These are phyloP conservation scores for Fusarium dimerum DNA, from an alignment of 2,329 filamentous ascomycete genomes.

Conservation along the genomic window DNA sequence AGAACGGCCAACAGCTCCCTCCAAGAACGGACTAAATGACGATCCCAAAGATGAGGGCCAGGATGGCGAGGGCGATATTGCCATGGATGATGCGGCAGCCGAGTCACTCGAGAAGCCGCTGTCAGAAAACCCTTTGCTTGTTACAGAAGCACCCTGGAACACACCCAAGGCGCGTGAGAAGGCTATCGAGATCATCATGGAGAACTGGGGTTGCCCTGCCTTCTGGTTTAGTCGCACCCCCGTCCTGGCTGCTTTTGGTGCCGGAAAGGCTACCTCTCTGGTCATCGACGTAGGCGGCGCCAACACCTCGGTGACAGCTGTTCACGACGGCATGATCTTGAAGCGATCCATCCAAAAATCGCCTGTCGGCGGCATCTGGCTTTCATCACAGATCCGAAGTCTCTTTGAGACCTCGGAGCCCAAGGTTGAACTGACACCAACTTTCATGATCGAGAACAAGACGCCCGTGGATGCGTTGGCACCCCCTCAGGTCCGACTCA, in stretches of 20 bases:
- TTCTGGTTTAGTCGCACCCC: conserved; percentile 92
- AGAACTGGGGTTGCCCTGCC: conserved; percentile 91
- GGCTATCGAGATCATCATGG: conserved; percentile 94
- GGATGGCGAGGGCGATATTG: conserved; percentile 62
- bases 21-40: conserved; percentile 80
- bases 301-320: conserved; percentile 83
- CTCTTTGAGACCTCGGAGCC: conserved; percentile 73
- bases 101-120: conserved; percentile 72
- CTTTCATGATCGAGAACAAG: conserved; percentile 87
- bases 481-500: conserved; percentile 74
- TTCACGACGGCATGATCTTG: conserved; percentile 92
- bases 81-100: conserved; percentile 52
- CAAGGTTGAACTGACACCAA: conserved; percentile 74
- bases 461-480: conserved; percentile 83
- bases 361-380: conserved; percentile 82
- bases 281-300: conserved; percentile 91
- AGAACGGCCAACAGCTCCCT: conserved; percentile 66
- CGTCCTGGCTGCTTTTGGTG: conserved; percentile 86
- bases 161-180: conserved; percentile 84
- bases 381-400: conserved; percentile 83
- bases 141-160: conserved; percentile 97
- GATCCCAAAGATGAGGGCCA: conserved; percentile 56
- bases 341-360: conserved; percentile 88
- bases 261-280: conserved; percentile 89
- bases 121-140: conserved; percentile 84